Conservation (phyloP, 148 eudicot species). For the Mesembryanthemum crystallinum region DNA sequence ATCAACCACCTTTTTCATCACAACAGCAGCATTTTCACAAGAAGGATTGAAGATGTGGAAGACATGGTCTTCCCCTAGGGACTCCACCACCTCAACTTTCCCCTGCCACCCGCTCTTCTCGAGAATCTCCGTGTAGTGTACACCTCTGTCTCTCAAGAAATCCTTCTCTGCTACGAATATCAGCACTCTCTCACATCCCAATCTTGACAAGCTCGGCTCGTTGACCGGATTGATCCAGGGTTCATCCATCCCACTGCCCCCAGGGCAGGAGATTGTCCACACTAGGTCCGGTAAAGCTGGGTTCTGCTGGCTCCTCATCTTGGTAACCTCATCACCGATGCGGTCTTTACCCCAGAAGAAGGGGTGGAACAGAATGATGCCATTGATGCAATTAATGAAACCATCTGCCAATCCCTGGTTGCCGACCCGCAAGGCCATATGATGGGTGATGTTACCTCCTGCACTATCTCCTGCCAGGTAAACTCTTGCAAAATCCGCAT, state of each 20-base stretch:
- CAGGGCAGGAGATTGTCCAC: slow-evolving; percentile 22
- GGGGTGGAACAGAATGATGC: slow-evolving; percentile 10
- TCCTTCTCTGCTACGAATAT: slow-evolving; percentile 36
- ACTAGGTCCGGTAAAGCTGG: not conserved
- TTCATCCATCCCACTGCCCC: slow-evolving; percentile 26
- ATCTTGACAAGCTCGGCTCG: slow-evolving; percentile 18
- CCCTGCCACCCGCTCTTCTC: slow-evolving; percentile 40
- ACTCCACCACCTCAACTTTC: slow-evolving; percentile 27
- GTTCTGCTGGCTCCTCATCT: not conserved
- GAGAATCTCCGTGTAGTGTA: slow-evolving; percentile 25
- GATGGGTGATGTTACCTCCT: slow-evolving; percentile 35
- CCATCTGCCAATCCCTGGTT: not conserved
- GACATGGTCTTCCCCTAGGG: slow-evolving; percentile 31
- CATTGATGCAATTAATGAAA: not conserved
- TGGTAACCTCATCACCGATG: not conserved
- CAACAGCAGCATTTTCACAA: slow-evolving; percentile 12
- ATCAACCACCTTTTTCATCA: slow-evolving; percentile 16
- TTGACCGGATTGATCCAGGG: slow-evolving; percentile 31
- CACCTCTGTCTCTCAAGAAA: slow-evolving; percentile 26
- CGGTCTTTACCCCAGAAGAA: slow-evolving; percentile 16
- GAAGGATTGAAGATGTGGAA: slow-evolving; percentile 22
- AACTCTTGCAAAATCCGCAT: slow-evolving; percentile 22
- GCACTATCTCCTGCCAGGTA: slow-evolving; percentile 44
- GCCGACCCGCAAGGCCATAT: slow-evolving; percentile 27
- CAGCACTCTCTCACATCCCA: slow-evolving; percentile 31